Evolutionary conservation across 257 asterid genomes (phyloP), one percentile per base, ranked within the genome.

Genomic region (Fraxinus americana): DNA sequence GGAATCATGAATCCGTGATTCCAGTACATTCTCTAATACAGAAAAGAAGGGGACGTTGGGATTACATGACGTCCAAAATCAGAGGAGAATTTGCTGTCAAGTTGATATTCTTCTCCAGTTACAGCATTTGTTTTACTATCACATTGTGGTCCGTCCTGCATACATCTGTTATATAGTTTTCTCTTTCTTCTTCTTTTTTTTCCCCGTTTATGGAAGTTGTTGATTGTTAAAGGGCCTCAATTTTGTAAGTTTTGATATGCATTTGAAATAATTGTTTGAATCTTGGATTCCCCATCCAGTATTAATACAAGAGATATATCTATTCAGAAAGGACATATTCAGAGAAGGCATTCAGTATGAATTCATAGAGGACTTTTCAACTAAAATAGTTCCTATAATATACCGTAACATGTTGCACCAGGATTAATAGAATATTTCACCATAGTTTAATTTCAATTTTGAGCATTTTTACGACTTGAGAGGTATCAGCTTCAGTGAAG

Each of bases 191-290:
- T 19, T 27, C 12, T 70, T 17, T 0, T 4, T 25, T 8, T 69
- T 3, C 16, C 11, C 43, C 4, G 8, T 23, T 0, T 25, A 23
- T 63, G 7, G 6, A 10, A 63, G 19, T 63, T 19, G 5, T 73
- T 73, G n/a, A 27, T 43, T 19, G 2, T 73, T 39, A 12, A 14
- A 59, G 66, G 69, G 80, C 76, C 50, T 63, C 84, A 66, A 65
- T 81, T 81, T 81, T 80, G 77, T 41, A 70, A 57, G 68, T 80
- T 54, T 36, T 67, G 79, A 29, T 38, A 27, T 69, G 75, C 76
- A 73, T 77, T 81, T 52, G 75, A 73, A 76, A 82, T 67, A 50
- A 78, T 73, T 74, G 70, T 74, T 74, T 67, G 75, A 65, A 63
- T 63, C 5, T 25, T 27, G 34, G 2, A 10, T n/a, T 61, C 30